Conservation (phyloP, 1,139 yeast species). For the Nakaseomyces nivariensis region DNA sequence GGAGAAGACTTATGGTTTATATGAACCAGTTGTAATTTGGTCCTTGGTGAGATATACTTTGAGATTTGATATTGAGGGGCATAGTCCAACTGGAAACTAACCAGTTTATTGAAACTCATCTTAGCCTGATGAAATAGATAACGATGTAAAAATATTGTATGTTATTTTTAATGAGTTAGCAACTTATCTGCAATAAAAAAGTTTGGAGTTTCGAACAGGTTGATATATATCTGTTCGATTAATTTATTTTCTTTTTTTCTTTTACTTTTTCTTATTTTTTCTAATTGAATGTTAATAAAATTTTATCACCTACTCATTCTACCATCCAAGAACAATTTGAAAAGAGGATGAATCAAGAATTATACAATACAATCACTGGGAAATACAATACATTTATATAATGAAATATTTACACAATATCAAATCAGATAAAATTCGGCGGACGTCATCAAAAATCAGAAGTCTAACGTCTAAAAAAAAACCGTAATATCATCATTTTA, state of each 20-base stretch:
- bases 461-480: constrained; percentile 31
- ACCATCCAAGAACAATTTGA: too few species aligned
- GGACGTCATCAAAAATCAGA: constrained; percentile 25
- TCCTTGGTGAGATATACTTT: constrained; percentile 36
- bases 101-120: constrained; percentile 23
- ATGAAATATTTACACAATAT: too few species aligned
- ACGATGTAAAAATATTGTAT: not conserved
- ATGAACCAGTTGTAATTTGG: constrained; percentile 75
- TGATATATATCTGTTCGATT: too few species aligned
- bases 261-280: too few species aligned
- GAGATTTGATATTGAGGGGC: constrained; percentile 29
- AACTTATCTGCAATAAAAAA: too few species aligned
- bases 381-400: too few species aligned
- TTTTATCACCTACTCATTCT: too few species aligned
- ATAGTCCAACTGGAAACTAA: constrained; percentile 28
- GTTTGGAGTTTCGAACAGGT: too few species aligned
- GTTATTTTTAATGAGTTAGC: not conserved
- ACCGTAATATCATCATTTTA: constrained; percentile 20
- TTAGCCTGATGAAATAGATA: not conserved
- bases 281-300: too few species aligned
- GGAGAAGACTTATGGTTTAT: constrained; percentile 73
- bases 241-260: too few species aligned
- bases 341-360: too few species aligned
- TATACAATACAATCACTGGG: too few species aligned
- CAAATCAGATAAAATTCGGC: constrained; percentile 13